Conservation (phyloP, 306 rosid genomes). For the Lagenaria siceraria region DNA sequence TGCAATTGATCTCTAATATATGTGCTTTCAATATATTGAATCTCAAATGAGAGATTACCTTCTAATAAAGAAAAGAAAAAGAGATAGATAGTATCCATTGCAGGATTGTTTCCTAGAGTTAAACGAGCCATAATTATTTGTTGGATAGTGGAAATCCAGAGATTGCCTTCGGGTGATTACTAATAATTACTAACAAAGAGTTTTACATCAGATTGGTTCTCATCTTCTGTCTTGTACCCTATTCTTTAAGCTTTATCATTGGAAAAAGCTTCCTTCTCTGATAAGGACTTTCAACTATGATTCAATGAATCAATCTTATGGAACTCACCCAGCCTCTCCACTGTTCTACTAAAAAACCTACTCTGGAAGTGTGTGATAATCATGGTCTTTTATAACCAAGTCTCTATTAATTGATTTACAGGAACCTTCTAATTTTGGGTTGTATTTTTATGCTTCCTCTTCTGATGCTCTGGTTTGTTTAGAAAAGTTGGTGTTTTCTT, state of each 20-base stretch:
- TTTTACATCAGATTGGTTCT: not conserved
- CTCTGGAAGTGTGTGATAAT: not conserved
- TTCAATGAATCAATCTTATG: not conserved
- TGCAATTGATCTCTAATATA: not conserved
- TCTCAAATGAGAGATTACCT: not conserved
- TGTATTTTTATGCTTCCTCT: not conserved
- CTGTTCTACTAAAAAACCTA: not conserved
- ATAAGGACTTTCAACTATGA: not conserved
- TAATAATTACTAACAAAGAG: not conserved
- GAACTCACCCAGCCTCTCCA: not conserved
- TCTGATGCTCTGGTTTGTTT: not conserved
- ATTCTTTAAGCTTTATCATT: not conserved
- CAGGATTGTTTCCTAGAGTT: not conserved
- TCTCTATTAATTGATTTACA: not conserved
- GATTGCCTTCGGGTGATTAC: not conserved
- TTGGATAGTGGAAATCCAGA: not conserved
- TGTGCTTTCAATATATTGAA: not conserved
- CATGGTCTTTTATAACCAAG: not conserved
- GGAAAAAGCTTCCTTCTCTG: not conserved
- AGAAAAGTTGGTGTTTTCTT: not conserved
- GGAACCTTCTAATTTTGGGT: not conserved
- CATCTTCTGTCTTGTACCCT: not conserved
- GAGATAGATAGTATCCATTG: not conserved
- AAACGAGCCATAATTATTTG: not conserved
- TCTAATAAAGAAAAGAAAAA: not conserved